Base-by-base conservation (phyloP, 805 yeast genomes). In the Metschnikowia orientalis region DNA sequence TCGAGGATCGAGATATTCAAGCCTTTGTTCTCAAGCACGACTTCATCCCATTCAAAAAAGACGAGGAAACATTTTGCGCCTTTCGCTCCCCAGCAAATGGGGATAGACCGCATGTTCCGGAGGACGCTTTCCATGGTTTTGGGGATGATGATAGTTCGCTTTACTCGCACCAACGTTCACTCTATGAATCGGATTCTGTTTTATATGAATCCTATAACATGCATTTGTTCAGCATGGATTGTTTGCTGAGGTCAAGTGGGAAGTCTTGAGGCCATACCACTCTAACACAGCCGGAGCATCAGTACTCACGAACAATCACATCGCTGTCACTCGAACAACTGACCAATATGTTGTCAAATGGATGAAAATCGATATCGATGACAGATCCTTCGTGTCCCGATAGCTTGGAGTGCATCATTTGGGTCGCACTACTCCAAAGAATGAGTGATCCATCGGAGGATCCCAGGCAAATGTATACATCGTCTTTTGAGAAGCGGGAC, bases 361-460 rank as follows among this genome's bases (percentile, higher is more conserved):
- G 76, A 44, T 72, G 74, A 42, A 65, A 71, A 45, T 73, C 78
- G 6, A 80, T 71, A 51, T 77, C 87, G 16, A 78, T 54, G 0
- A 78, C 82, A 1, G 78, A 56, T 0, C 87, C 82, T 4, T 48
- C 42, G 47, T 84, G 89, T 2, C 88, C 89, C 3, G 64, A 60
- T 7, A 69, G 53, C 45, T 79, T 77, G 28, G 64, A 57, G 5
- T 65, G 38, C 16, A 79, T 44, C 29, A 63, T 63, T 32, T 75
- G 59, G 0, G 80, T 61, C 4, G 64, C 63, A 10, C 71, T 59
- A 40, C 79, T 79, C 90, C 89, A 84, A 3, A 69, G 43, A 4
- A 76, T 73, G 1, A 73, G 67, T 5, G 75, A 65, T 1, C 69
- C 61, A 51, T 82, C 87, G 18, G 73, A 75, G 1, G 85, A 72